phyloP scores from a whole-genome alignment of 2,329 filamentous ascomycete genomes.

The Pyrenophora tritici-repentis region DNA sequence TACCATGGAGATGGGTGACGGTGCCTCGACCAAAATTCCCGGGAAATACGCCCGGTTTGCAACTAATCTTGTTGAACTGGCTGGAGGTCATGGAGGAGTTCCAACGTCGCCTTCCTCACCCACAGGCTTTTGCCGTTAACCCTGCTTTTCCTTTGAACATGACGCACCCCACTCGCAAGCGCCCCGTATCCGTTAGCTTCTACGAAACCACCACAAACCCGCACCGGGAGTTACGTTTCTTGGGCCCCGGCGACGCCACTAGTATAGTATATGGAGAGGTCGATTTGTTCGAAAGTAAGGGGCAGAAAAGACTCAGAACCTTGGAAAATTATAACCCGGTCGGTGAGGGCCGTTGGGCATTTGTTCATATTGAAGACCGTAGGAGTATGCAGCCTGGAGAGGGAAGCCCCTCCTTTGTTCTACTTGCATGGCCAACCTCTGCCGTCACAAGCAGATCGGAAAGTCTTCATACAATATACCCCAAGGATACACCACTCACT shows the following conservation, averaged over 20 bases:
- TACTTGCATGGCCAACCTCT: slow-evolving; percentile 20
- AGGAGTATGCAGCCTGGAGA: background rate
- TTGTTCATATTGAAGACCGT: slow-evolving; percentile 16
- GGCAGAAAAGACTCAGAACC: too few species aligned
- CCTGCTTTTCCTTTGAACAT: slow-evolving; percentile 22
- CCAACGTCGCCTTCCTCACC: slow-evolving; percentile 10
- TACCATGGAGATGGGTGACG: too few species aligned
- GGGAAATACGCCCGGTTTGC: slow-evolving; percentile 21
- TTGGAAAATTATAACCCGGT: background rate
- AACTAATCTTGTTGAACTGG: slow-evolving; percentile 27
- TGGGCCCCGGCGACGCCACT: slow-evolving; percentile 24
- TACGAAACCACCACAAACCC: slow-evolving; percentile 24
- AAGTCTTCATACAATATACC: slow-evolving; percentile 18
- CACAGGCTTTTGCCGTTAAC: slow-evolving; percentile 19
- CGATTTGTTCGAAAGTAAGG: slow-evolving; percentile 22
- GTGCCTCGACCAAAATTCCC: slow-evolving; percentile 7
- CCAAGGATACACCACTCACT: background rate
- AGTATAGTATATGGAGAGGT: slow-evolving; percentile 28
- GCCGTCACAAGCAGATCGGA: slow-evolving; percentile 12
- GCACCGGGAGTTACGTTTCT: slow-evolving; percentile 24
- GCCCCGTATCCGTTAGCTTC: slow-evolving; percentile 25
- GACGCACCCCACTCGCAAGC: slow-evolving; percentile 13
- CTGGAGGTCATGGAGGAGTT: slow-evolving; percentile 19
- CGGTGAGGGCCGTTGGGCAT: slow-evolving; percentile 24
- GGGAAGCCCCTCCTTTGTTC: slow-evolving; percentile 10